Evolutionary conservation across 2,329 filamentous ascomycete genomes (phyloP), one percentile per base, ranked within the genome.

Genomic region (Emmonsiellopsis sp.): DNA sequence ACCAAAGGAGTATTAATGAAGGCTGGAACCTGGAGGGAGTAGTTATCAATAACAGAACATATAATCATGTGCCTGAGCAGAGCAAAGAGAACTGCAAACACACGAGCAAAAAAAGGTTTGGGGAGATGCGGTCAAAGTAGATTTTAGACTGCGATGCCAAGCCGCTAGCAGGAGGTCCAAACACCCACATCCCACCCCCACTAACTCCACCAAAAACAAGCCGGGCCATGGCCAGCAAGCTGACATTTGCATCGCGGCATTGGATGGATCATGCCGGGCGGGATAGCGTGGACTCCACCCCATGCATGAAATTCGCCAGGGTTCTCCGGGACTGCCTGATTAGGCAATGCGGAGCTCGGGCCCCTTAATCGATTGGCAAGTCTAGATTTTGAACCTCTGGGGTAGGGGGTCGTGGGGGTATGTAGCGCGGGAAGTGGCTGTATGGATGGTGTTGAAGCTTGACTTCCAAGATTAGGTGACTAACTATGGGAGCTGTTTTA

Each of bases 91-190:
- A 32, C 27, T 14, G 13, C 31, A 34, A 33, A 17, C 21, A 46
- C 31, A 34, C 6, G 10, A 8, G 43, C 10, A 9, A 47, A 48
- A 39, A 17, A 37, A 48, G 14, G 45, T 37, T 48, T 36, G 45
- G 33, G 32, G 45, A 37, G 14, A 17, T n/a, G 5, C 37, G 32
- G 9, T 48, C 7, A 32, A 6, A 14, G 45, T 5, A 21, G 3
- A 11, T n/a, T 34, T 47, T 14, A 47, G 32, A 13, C 32, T 34
- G 34, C 7, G 44, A 47, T 47, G 14, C 32, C 13, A 51, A 31
- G 31, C n/a, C 33, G 27, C 17, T 51, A 51, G 49, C 39, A 51
- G 39, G 39, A 51, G 49, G 49, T 51, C 49, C 42, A 44, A 51
- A 51, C 49, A 6, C 49, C 27, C 11, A 33, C 34, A 10, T n/a